These are phyloP conservation scores for Corniculantispora saksenae DNA, from an alignment of 2,329 filamentous ascomycete genomes.

Conservation along the genomic window DNA sequence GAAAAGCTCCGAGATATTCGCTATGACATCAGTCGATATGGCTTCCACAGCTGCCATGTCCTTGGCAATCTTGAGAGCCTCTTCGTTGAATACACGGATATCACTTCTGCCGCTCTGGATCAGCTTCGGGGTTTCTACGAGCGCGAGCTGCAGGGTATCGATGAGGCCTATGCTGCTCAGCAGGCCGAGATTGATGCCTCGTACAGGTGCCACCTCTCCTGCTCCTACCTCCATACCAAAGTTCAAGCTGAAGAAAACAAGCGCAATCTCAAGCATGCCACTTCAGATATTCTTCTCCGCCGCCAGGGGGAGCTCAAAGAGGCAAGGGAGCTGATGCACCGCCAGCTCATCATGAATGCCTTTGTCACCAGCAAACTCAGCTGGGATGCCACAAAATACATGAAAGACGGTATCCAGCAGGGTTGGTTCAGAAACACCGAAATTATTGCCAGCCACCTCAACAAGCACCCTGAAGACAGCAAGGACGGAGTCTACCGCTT, in stretches of 20 bases:
- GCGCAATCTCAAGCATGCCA: neutral
- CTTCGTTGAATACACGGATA: neutral
- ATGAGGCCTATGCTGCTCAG: neutral
- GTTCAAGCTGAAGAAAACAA: neutral
- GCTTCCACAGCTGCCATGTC: neutral
- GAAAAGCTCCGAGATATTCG: neutral
- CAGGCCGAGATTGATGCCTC: neutral
- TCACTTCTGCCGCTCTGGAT: neutral
- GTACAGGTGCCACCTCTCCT: neutral
- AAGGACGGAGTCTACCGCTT: constrained; percentile 3
- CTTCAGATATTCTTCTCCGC: neutral
- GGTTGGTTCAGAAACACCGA: neutral
- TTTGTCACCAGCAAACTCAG: neutral
- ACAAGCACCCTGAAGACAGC: neutral
- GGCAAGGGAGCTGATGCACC: constrained; percentile 11
- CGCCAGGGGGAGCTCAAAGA: neutral
- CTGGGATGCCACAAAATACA: neutral
- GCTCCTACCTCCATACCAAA: neutral
- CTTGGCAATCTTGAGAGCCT: neutral
- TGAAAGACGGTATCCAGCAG: neutral
- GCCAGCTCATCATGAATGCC: constrained; percentile 4
- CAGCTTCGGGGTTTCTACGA: neutral
- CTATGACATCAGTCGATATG: neutral
- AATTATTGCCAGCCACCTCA: neutral
- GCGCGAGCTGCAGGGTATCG: neutral